These are phyloP conservation scores for Annulohypoxylon stygium DNA, from an alignment of 495 filamentous ascomycete species.

Conservation along the genomic window DNA sequence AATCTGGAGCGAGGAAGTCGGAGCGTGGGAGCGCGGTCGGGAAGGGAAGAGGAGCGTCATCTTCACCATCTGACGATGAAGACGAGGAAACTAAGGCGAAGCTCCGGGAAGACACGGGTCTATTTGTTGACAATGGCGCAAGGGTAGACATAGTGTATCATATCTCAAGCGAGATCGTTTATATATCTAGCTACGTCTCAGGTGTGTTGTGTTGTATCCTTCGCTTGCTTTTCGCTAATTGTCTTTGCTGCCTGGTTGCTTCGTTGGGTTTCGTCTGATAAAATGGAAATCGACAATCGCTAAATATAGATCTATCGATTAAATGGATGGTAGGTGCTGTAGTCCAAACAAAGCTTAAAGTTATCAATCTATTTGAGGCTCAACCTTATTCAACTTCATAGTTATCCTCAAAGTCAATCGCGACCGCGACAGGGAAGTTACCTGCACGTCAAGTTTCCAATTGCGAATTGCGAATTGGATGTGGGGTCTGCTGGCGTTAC, in stretches of 20 bases:
- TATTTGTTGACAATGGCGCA: constrained; percentile 45
- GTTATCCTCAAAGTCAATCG: not conserved
- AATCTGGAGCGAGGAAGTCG: constrained; percentile 82
- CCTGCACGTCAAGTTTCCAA: not conserved
- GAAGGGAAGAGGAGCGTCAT: constrained; percentile 81
- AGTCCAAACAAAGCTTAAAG: not conserved
- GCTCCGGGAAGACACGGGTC: constrained; percentile 51
- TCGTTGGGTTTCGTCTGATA: not conserved
- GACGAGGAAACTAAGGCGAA: constrained; percentile 52
- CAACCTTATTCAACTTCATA: not conserved
- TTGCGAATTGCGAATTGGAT: not conserved
- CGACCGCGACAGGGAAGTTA: constrained; percentile 9
- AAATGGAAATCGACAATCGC: not conserved
- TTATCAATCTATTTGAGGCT: constrained; percentile 1
- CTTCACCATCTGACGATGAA: constrained; percentile 57
- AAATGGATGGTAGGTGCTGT: not conserved
- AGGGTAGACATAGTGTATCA: constrained; percentile 54
- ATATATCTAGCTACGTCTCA: constrained; percentile 13
- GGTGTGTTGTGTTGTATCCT: not conserved
- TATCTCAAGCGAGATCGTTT: not conserved
- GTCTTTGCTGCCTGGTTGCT: not conserved
- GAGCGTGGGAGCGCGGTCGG: constrained; percentile 81
- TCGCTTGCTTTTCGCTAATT: not conserved
- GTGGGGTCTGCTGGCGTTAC: constrained; percentile 17
- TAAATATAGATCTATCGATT: not conserved